Conservation (phyloP, 2,329 filamentous ascomycete species). For the Hypoxylon sp. region DNA sequence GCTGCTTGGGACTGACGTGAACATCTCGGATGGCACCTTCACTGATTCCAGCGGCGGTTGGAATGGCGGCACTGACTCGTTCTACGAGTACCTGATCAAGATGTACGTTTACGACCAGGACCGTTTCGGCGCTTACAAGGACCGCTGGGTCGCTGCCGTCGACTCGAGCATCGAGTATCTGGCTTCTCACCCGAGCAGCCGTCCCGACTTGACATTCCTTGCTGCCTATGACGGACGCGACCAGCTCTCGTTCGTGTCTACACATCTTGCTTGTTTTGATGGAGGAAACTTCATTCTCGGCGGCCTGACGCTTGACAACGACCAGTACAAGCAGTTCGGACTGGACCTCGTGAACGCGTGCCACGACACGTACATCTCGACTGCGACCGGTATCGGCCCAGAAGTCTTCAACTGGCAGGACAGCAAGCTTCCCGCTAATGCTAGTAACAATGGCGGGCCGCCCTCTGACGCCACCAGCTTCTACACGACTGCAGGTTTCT, state of each 20-base stretch:
- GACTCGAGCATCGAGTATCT: constrained; percentile 81
- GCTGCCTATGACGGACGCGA: constrained; percentile 63
- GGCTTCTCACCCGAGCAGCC: constrained; percentile 73
- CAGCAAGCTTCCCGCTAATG: constrained; percentile 51
- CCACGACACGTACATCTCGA: constrained; percentile 77
- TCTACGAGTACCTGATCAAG: constrained; percentile 92
- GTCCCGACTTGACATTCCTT: constrained; percentile 79
- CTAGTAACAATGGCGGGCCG: constrained; percentile 56
- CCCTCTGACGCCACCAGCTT: constrained; percentile 66
- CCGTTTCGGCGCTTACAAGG: constrained; percentile 73
- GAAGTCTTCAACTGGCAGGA: constrained; percentile 76
- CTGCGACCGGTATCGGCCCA: constrained; percentile 80
- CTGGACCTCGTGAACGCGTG: constrained; percentile 78
- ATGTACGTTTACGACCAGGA: constrained; percentile 84
- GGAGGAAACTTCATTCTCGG: constrained; percentile 89
- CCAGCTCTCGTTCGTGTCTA: constrained; percentile 59
- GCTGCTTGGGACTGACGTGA: constrained; percentile 76
- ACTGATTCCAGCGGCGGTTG: constrained; percentile 77
- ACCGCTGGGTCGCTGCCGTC: constrained; percentile 80
- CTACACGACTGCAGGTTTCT: constrained; percentile 78
- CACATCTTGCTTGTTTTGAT: constrained; percentile 81
- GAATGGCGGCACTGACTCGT: constrained; percentile 82
- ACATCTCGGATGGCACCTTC: constrained; percentile 75
- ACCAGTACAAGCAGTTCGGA: constrained; percentile 80
- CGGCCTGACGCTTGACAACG: constrained; percentile 74